These are phyloP conservation scores for Apiotrichum laibachii DNA, from an alignment of 1,284 basidiomycete genomes.

Conservation along the genomic window DNA sequence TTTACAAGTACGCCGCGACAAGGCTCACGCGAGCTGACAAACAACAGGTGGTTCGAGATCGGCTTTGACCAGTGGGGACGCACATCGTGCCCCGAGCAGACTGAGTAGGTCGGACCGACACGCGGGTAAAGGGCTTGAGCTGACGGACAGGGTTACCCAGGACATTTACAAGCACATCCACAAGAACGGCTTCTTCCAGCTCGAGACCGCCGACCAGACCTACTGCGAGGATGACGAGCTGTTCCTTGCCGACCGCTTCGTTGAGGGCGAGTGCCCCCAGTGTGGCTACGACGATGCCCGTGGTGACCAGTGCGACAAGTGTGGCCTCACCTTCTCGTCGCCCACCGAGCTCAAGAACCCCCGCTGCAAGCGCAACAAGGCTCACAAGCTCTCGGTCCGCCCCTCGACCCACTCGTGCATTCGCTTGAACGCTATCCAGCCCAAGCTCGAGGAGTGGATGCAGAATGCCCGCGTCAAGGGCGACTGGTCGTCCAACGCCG, in stretches of 20 bases:
- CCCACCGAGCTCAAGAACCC: slow-evolving; percentile 92
- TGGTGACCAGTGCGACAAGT: slow-evolving; percentile 97
- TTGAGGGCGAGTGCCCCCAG: slow-evolving; percentile 89
- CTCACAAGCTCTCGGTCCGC: slow-evolving; percentile 70
- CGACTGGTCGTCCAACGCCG: slow-evolving; percentile 88
- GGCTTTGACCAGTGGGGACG: slow-evolving; percentile 97
- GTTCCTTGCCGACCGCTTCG: slow-evolving; percentile 93
- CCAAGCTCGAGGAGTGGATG: slow-evolving; percentile 84
- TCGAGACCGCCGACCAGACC: slow-evolving; percentile 83
- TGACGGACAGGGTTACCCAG: slow-evolving; percentile 70
- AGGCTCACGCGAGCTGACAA: slow-evolving; percentile 32
- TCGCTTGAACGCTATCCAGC: slow-evolving; percentile 78
- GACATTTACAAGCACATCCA: slow-evolving; percentile 80
- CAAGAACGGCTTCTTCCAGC: slow-evolving; percentile 70
- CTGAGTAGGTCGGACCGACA: slow-evolving; percentile 61
- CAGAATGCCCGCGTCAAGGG: slow-evolving; percentile 73
- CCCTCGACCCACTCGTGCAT: slow-evolving; percentile 94
- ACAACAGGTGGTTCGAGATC: slow-evolving; percentile 50
- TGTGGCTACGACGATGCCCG: slow-evolving; percentile 90
- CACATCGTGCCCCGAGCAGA: slow-evolving; percentile 86
- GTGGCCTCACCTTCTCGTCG: slow-evolving; percentile 82
- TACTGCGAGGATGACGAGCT: slow-evolving; percentile 88
- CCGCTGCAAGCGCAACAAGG: slow-evolving; percentile 83
- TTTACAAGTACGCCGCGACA: slow-evolving; percentile 68
- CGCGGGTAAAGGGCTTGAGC: not conserved